Conservation (phyloP, 2,329 filamentous ascomycete genomes). For the Graphilbum ipis-grandicollis region DNA sequence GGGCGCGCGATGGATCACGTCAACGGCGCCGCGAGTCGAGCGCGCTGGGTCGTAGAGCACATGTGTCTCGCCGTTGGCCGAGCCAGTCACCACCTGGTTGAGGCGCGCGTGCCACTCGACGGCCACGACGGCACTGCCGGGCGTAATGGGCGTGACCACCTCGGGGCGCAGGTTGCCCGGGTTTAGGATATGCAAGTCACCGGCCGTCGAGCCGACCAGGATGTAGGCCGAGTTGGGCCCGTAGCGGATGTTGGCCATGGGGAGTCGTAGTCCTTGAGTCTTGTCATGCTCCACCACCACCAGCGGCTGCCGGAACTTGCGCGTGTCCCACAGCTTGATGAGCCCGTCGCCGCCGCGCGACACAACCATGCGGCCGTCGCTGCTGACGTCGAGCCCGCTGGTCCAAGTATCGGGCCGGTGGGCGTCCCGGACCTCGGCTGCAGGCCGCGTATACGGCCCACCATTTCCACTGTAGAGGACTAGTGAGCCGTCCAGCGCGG, state of each 20-base stretch:
- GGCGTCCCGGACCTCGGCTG: conserved; percentile 68
- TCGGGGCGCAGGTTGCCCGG: conserved; percentile 78
- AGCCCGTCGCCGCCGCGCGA: conserved; percentile 80
- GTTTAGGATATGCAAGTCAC: conserved; percentile 83
- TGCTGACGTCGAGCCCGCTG: conserved; percentile 75
- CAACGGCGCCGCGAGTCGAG: conserved; percentile 65
- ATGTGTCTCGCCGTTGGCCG: conserved; percentile 76
- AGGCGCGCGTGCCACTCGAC: conserved; percentile 88
- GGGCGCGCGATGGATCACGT: conserved; percentile 81
- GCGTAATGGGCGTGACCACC: conserved; percentile 75
- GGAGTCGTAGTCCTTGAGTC: conserved; percentile 41
- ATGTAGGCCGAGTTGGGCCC: conserved; percentile 70
- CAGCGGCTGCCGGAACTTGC: conserved; percentile 85
- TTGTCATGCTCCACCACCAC: conserved; percentile 53
- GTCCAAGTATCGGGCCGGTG: conserved; percentile 80
- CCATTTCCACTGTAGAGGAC: conserved; percentile 87
- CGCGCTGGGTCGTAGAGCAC: conserved; percentile 79
- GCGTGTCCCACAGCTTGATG: conserved; percentile 92
- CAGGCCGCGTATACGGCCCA: conserved; percentile 66
- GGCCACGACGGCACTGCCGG: conserved; percentile 63
- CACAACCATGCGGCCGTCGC: conserved; percentile 78
- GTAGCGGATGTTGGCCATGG: conserved; percentile 77
- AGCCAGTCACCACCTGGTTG: conserved; percentile 91
- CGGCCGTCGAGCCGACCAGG: conserved; percentile 72
- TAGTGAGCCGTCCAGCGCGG: conserved; percentile 76